These are phyloP conservation scores for Cocos nucifera DNA, from an alignment of 176 grass and related monocot species.

Conservation along the genomic window DNA sequence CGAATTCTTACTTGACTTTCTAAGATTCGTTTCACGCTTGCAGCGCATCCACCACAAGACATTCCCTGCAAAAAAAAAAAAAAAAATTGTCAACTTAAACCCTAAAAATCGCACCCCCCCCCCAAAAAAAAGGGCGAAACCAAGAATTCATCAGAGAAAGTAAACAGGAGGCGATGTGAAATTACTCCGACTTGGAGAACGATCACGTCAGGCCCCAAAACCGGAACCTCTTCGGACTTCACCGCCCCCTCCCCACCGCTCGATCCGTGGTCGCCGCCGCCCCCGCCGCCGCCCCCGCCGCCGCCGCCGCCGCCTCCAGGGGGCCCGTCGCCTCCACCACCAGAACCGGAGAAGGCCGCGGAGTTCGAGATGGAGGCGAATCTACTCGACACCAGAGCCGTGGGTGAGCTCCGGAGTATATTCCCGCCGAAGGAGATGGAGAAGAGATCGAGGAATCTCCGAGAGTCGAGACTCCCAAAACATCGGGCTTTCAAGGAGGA, in stretches of 20 bases:
- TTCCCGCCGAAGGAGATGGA: neutral
- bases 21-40: slow-evolving; percentile 78
- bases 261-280: slow-evolving; percentile 11
- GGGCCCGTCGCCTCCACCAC: slow-evolving; percentile 22
- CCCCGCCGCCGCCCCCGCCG: slow-evolving; percentile 17
- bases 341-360: slow-evolving; percentile 16
- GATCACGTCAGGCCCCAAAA: slow-evolving; percentile 34
- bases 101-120: neutral
- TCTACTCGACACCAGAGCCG: neutral
- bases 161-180: neutral
- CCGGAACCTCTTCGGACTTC: slow-evolving; percentile 18
- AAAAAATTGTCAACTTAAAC: slow-evolving; percentile 4
- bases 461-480: neutral
- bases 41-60: slow-evolving; percentile 79
- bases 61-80: slow-evolving; percentile 65
- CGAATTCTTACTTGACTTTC: slow-evolving; percentile 52
- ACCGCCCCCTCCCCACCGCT: slow-evolving; percentile 13
- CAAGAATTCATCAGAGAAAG: neutral
- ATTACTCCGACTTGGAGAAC: slow-evolving; percentile 67
- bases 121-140: neutral
- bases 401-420: neutral
- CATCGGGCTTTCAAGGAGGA: slow-evolving; percentile 16
- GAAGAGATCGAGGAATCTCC: neutral
- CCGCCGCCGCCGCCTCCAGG: slow-evolving; percentile 16
- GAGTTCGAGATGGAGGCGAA: slow-evolving; percentile 26